Evolutionary conservation across 352 stramenopile genomes (phyloP).

Genomic region (Pythium volutum): DNA sequence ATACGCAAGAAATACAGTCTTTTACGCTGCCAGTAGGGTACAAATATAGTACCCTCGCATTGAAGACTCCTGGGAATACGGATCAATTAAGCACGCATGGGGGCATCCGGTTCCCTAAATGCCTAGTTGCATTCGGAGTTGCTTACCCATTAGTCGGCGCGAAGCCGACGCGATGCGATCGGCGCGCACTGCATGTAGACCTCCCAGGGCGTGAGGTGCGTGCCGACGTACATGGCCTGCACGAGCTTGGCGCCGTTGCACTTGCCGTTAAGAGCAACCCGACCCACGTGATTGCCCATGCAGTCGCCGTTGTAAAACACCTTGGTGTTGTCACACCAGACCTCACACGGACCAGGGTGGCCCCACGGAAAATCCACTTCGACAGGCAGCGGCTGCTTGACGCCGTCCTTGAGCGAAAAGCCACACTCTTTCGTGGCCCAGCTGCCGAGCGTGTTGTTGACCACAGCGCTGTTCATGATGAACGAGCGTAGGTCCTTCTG

Average conservation of each 20-base stretch:
- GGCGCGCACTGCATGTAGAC: not conserved
- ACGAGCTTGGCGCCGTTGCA: constrained; percentile 4
- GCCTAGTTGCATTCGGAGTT: too few relatives aligned
- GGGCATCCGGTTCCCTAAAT: too few relatives aligned
- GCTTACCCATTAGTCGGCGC: too few relatives aligned
- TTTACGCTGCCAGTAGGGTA: too few relatives aligned
- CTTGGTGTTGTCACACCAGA: constrained; percentile 6
- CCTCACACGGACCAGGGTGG: constrained; percentile 21
- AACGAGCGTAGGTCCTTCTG: constrained; percentile 3
- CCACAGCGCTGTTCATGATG: constrained; percentile 15
- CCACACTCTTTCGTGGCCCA: constrained; percentile 16
- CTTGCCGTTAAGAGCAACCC: constrained; percentile 4
- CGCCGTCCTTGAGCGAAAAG: constrained; percentile 8
- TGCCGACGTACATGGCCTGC: constrained; percentile 19
- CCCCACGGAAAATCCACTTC: constrained; percentile 20
- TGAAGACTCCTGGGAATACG: too few relatives aligned
- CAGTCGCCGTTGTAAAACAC: constrained; percentile 8
- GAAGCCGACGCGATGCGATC: too few relatives aligned
- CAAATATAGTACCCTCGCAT: too few relatives aligned
- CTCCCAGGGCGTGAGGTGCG: constrained; percentile 7
- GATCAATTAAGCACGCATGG: too few relatives aligned
- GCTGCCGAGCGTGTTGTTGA: not conserved
- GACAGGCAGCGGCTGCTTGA: not conserved
- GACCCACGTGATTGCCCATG: constrained; percentile 12
- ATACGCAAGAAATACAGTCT: too few relatives aligned